phyloP scores from a whole-genome alignment of 495 filamentous ascomycete species.

The Trichocladium antarcticum region DNA sequence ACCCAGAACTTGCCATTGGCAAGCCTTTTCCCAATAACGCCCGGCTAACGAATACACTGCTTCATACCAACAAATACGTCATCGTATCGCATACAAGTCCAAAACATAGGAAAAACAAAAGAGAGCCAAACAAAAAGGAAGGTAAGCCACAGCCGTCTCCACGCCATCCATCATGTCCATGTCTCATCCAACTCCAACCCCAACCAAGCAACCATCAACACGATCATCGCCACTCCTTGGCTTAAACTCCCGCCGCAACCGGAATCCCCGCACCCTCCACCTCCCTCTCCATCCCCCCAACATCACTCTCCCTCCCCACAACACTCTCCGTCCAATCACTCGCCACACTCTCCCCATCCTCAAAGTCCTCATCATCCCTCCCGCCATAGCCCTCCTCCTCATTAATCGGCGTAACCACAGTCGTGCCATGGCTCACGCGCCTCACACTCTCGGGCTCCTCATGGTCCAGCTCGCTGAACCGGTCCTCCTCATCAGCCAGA shows the following conservation, averaged over 20 bases:
- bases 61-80: neutral
- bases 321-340: conserved; percentile 33
- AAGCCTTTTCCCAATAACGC: neutral
- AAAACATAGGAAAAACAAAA: conserved; percentile 2
- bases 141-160: neutral
- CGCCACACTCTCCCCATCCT: conserved; percentile 20
- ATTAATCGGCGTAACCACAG: conserved; percentile 42
- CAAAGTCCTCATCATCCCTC: conserved; percentile 4
- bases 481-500: neutral
- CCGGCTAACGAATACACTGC: neutral
- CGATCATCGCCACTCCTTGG: neutral
- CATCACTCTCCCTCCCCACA: conserved; percentile 17
- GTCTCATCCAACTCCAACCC: neutral
- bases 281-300: conserved; percentile 1
- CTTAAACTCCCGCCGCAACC: conserved; percentile 4
- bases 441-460: conserved; percentile 4
- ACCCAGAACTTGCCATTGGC: neutral
- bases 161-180: neutral
- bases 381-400: neutral
- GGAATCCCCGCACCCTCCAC: no score
- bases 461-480: conserved; percentile 1
- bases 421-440: conserved; percentile 22
- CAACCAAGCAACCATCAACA: neutral
- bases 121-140: conserved; percentile 6
- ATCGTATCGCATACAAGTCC: neutral